A percentile compares a stretch with the other conserved stretches of the same genome.
Evolutionary conservation across 2,329 filamentous ascomycete genomes (phyloP).

Genomic region (Aspergillus sp.): DNA sequence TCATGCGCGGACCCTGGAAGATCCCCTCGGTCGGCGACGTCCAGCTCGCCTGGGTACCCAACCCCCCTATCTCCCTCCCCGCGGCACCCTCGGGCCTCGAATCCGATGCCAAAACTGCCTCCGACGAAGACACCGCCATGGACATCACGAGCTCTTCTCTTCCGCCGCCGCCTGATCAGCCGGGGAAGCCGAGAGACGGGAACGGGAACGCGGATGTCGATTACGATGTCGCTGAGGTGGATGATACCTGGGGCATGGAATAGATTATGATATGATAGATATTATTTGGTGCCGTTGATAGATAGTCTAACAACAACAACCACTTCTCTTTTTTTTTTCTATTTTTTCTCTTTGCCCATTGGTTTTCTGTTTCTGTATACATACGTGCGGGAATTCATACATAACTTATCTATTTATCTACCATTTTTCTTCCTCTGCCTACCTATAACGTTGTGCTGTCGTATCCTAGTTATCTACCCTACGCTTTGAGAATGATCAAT

Average conservation of each 20-base stretch:
- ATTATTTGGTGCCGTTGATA: too few species aligned
- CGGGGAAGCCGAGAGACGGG: conserved; percentile 18
- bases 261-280: conserved; percentile 3
- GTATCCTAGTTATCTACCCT: background rate
- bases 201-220: conserved; percentile 42
- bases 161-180: conserved; percentile 16
- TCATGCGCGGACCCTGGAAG: conserved; percentile 47
- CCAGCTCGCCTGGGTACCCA: conserved; percentile 56
- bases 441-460: background rate
- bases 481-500: too few species aligned
- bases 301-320: background rate
- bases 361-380: too few species aligned
- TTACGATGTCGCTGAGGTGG: conserved; percentile 53
- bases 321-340: background rate
- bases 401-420: too few species aligned
- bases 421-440: background rate
- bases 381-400: too few species aligned
- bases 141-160: conserved; percentile 20
- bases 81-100: conserved; percentile 11
- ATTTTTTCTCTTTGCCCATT: too few species aligned
- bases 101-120: conserved; percentile 23
- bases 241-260: conserved; percentile 43
- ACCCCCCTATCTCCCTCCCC: conserved; percentile 29
- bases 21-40: conserved; percentile 56
- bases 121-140: conserved; percentile 33